These are phyloP conservation scores for Dorcoceras hygrometricum DNA, from an alignment of 257 asterid genomes.

Conservation along the genomic window DNA sequence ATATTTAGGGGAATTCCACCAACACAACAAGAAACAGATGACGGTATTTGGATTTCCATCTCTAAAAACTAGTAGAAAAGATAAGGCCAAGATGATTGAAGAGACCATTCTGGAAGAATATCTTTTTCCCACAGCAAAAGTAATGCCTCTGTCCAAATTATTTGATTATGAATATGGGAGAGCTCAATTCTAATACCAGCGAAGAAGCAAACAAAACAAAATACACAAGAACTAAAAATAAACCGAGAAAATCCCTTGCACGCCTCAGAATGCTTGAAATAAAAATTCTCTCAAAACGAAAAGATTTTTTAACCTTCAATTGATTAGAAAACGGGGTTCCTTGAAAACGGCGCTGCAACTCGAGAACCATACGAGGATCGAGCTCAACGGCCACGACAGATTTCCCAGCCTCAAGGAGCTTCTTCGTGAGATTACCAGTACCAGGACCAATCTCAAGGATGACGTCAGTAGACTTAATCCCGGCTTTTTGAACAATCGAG, in stretches of 20 bases:
- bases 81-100: not conserved
- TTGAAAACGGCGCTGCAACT: conserved; percentile 83
- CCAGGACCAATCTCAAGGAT: conserved; percentile 98
- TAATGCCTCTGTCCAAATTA: too few species aligned
- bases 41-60: not conserved
- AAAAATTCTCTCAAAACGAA: not conserved
- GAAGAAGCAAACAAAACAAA: not conserved
- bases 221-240: not conserved
- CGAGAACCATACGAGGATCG: conserved; percentile 97
- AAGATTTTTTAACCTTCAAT: conserved; percentile 36
- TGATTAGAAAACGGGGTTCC: conserved; percentile 74
- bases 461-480: conserved; percentile 74
- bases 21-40: not conserved
- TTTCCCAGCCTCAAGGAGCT: conserved; percentile 94
- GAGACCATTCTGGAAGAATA: not conserved
- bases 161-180: not conserved
- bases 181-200: not conserved
- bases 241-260: not conserved
- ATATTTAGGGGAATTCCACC: not conserved
- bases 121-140: not conserved
- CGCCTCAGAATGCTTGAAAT: not conserved
- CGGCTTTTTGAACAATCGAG: conserved; percentile 82
- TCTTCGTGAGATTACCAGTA: conserved; percentile 92
- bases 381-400: conserved; percentile 84
- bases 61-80: not conserved